A percentile compares a stretch with the other conserved stretches of the same genome.
Conservation (phyloP, 306 rosid species). For the Vicia sativa region DNA sequence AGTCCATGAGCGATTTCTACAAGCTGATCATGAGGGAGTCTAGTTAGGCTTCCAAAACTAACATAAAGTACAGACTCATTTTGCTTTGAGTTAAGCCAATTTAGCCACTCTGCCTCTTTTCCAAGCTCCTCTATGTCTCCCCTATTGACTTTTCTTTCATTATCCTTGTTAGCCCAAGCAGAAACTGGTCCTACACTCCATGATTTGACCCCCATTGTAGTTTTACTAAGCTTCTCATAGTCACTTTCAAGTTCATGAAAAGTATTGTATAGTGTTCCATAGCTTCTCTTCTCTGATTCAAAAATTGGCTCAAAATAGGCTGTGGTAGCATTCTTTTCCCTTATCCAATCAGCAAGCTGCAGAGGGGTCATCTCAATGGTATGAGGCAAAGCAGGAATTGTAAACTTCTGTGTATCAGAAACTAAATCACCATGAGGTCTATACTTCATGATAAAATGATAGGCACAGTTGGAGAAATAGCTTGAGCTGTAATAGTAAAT, state of each 20-base stretch:
- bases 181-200: constrained; percentile 44
- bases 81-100: neutral
- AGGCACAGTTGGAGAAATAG: constrained; percentile 15
- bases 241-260: constrained; percentile 38
- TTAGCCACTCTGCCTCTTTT: neutral
- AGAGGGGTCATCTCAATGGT: constrained; percentile 24
- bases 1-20: neutral
- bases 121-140: neutral
- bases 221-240: constrained; percentile 29
- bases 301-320: neutral
- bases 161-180: constrained; percentile 18
- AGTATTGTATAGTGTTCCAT: constrained; percentile 36
- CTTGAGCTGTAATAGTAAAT: constrained; percentile 34
- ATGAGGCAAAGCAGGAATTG: constrained; percentile 26
- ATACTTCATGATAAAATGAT: neutral
- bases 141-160: neutral
- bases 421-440: constrained; percentile 25
- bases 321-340: neutral
- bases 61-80: neutral
- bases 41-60: neutral
- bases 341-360: neutral
- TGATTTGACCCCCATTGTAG: constrained; percentile 24
- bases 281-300: constrained; percentile 32
- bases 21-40: neutral
- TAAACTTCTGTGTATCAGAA: constrained; percentile 27